Conservation (phyloP, 2,329 filamentous ascomycete genomes). For the Scedosporium dehoogii region DNA sequence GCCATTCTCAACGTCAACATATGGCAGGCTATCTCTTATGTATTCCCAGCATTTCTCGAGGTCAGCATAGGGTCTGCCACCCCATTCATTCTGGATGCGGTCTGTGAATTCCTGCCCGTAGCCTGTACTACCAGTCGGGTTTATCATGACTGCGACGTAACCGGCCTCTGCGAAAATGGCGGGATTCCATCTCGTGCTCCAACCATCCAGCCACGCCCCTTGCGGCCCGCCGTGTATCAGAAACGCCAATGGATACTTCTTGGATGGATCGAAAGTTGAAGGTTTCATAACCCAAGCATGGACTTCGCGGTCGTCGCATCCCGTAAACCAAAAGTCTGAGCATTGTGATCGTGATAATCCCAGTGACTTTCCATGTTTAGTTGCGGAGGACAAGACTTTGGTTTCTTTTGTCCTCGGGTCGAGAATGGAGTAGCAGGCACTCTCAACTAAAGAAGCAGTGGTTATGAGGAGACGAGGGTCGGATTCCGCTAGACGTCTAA, state of each 20-base stretch:
- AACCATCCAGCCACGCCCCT: constrained; percentile 63
- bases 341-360: constrained; percentile 55
- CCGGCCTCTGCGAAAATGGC: constrained; percentile 81
- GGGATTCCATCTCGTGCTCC: constrained; percentile 79
- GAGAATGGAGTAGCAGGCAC: constrained; percentile 56
- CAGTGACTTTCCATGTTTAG: constrained; percentile 55
- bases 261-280: constrained; percentile 51
- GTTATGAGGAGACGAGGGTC: constrained; percentile 54
- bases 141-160: constrained; percentile 72
- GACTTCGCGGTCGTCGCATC: constrained; percentile 50
- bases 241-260: constrained; percentile 71
- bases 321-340: constrained; percentile 40
- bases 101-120: constrained; percentile 72
- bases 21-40: constrained; percentile 53
- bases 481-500: constrained; percentile 20
- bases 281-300: constrained; percentile 60
- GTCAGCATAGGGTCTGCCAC: constrained; percentile 74
- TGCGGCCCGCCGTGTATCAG: constrained; percentile 80
- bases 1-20: constrained; percentile 58
- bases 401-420: constrained; percentile 29
- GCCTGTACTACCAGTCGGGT: constrained; percentile 74
- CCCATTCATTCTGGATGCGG: constrained; percentile 73
- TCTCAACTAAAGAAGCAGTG: constrained; percentile 61
- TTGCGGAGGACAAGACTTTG: constrained; percentile 49
- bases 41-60: constrained; percentile 70